phyloP scores from a whole-genome alignment of 768 basidiomycete species.

The Boletus edulis region DNA sequence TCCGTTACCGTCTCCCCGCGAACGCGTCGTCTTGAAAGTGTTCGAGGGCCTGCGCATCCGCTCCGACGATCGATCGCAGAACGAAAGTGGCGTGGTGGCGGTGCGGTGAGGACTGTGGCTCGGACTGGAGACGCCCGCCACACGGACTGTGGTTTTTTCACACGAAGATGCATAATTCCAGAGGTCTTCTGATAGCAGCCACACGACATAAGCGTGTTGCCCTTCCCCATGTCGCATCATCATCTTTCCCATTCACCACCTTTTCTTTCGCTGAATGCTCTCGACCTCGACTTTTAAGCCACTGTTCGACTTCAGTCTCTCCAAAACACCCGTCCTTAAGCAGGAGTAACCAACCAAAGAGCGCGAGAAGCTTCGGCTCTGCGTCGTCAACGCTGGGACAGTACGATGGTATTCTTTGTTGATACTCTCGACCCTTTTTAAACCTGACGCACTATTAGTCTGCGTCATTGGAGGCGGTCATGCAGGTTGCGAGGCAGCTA shows the following conservation, averaged over 20 bases:
- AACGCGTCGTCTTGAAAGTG: too few species aligned
- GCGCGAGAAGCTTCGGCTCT: conserved; percentile 1
- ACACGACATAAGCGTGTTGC: conserved; percentile 3
- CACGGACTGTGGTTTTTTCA: too few species aligned
- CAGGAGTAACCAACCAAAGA: background rate
- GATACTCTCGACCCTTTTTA: conserved; percentile 17
- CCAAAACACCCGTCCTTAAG: background rate
- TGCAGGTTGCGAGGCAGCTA: conserved; percentile 90
- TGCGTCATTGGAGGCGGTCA: conserved; percentile 92
- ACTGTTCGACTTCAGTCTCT: background rate
- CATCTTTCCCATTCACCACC: background rate
- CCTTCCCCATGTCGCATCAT: background rate
- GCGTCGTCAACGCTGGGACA: background rate
- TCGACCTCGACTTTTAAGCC: background rate
- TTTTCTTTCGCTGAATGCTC: background rate
- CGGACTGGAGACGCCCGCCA: too few species aligned
- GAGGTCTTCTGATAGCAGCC: background rate
- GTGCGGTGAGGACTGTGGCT: too few species aligned
- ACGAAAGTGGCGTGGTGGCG: too few species aligned
- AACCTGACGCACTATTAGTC: conserved; percentile 48
- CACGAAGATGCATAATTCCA: conserved; percentile 5
- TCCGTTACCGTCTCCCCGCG: too few species aligned
- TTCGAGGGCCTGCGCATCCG: too few species aligned
- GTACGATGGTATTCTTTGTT: conserved; percentile 24
- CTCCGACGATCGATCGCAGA: too few species aligned